Evolutionary conservation across 257 asterid species (phyloP).

Genomic region (Paraleonurus japonicus): DNA sequence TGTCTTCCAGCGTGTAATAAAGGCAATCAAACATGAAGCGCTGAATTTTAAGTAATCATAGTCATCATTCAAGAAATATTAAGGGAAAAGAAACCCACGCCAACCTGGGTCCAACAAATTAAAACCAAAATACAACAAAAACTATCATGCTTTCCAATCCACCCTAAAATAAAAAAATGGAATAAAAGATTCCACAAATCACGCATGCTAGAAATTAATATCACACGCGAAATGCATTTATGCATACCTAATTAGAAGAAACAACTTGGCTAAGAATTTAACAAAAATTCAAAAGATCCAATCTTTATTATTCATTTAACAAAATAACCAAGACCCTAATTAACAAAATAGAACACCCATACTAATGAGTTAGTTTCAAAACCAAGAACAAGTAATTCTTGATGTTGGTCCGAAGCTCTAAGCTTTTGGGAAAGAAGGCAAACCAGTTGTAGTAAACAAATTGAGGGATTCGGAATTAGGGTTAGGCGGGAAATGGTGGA

Average conservation of each 20-base stretch:
- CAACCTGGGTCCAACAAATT: conserved; percentile 21
- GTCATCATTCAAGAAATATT: conserved; percentile 20
- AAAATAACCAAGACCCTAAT: conserved; percentile 25
- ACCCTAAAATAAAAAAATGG: not conserved
- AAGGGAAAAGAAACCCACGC: conserved; percentile 31
- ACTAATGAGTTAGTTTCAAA: conserved; percentile 96
- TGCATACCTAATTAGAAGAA: conserved; percentile 71
- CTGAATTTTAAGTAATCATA: conserved; percentile 28
- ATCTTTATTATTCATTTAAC: conserved; percentile 20
- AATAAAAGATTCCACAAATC: not conserved
- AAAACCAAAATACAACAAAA: conserved; percentile 21
- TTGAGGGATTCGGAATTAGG: conserved; percentile 38
- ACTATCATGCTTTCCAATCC: conserved; percentile 27
- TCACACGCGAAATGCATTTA: conserved; percentile 5
- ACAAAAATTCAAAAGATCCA: conserved; percentile 30
- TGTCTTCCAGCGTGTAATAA: conserved; percentile 7
- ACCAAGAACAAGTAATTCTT: conserved; percentile 67
- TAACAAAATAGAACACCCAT: conserved; percentile 18
- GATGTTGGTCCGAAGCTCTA: conserved; percentile 31
- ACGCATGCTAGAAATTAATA: conserved; percentile 26
- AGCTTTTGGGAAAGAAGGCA: conserved; percentile 28
- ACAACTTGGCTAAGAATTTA: conserved; percentile 92
- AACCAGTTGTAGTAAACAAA: conserved; percentile 27
- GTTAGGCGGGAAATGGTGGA: conserved; percentile 48
- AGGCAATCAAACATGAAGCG: conserved; percentile 18